Conservation (phyloP, 306 rosid genomes). For the Spatholobus suberectus region DNA sequence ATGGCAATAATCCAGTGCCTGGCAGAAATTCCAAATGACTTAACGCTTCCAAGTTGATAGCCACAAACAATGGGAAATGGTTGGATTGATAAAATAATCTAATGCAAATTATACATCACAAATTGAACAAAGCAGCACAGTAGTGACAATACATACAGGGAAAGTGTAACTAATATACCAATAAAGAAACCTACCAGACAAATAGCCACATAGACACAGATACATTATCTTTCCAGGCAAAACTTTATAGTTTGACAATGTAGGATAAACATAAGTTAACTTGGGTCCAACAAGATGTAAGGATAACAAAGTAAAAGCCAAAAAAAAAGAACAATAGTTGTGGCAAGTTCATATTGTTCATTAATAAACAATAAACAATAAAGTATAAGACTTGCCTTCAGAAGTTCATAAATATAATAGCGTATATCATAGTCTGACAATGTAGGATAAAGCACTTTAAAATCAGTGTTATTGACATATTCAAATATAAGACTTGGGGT, state of each 20-base stretch:
- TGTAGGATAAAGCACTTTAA: conserved; percentile 90
- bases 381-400: conserved; percentile 65
- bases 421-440: conserved; percentile 83
- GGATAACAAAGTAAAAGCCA: not conserved
- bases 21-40: conserved; percentile 28
- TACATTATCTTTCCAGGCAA: not conserved
- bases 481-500: conserved; percentile 91
- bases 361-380: conserved; percentile 13
- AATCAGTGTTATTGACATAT: conserved; percentile 89
- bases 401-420: conserved; percentile 82
- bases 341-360: not conserved
- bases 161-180: conserved; percentile 20
- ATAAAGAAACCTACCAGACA: conserved; percentile 8
- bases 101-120: conserved; percentile 20
- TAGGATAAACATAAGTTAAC: too few species aligned
- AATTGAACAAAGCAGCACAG: conserved; percentile 11
- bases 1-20: conserved; percentile 71
- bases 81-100: conserved; percentile 11
- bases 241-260: too few species aligned
- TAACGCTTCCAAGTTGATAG: not conserved
- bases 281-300: conserved; percentile 3
- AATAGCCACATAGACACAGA: not conserved
- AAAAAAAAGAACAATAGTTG: not conserved
- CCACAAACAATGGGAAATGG: conserved; percentile 12
- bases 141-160: conserved; percentile 13